Conservation (phyloP, 2,329 filamentous ascomycete genomes). For the Daldinia eschscholtzii region DNA sequence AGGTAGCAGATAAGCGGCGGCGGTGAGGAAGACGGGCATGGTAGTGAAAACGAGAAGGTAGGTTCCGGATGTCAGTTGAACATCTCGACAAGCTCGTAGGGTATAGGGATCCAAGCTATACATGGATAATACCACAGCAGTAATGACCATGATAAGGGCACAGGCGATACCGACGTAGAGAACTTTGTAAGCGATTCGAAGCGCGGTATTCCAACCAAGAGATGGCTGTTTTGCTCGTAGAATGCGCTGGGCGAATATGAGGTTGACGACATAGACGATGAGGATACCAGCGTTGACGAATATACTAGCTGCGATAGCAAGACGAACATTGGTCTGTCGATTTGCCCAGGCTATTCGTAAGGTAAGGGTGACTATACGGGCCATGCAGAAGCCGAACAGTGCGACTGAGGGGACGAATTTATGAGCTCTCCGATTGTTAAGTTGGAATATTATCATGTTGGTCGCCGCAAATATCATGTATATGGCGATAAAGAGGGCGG, state of each 20-base stretch:
- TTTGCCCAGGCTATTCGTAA: conserved; percentile 55
- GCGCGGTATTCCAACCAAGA: conserved; percentile 53
- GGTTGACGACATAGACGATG: conserved; percentile 55
- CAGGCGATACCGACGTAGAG: conserved; percentile 49
- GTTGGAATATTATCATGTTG: conserved; percentile 69
- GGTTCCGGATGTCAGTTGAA: conserved; percentile 49
- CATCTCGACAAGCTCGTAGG: conserved; percentile 44
- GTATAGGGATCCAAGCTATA: conserved; percentile 47
- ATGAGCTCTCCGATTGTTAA: conserved; percentile 53
- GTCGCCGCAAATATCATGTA: conserved; percentile 66
- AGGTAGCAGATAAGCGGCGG: conserved; percentile 49
- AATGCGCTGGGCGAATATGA: conserved; percentile 57
- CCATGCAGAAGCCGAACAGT: conserved; percentile 56
- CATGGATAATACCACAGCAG: conserved; percentile 48
- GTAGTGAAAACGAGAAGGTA: conserved; percentile 51
- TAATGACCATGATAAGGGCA: conserved; percentile 53
- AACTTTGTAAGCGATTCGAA: conserved; percentile 48
- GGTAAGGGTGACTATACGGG: conserved; percentile 52
- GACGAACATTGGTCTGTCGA: conserved; percentile 46
- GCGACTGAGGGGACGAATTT: conserved; percentile 56
- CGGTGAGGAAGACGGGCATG: conserved; percentile 47
- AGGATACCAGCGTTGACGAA: conserved; percentile 56
- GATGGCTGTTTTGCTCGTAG: conserved; percentile 55
- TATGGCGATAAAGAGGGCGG: conserved; percentile 70
- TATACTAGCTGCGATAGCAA: conserved; percentile 54